A percentile compares a stretch with the other conserved stretches of the same genome.
Conservation (phyloP, 106 monocot genomes). For the Phalaenopsis equestris region DNA sequence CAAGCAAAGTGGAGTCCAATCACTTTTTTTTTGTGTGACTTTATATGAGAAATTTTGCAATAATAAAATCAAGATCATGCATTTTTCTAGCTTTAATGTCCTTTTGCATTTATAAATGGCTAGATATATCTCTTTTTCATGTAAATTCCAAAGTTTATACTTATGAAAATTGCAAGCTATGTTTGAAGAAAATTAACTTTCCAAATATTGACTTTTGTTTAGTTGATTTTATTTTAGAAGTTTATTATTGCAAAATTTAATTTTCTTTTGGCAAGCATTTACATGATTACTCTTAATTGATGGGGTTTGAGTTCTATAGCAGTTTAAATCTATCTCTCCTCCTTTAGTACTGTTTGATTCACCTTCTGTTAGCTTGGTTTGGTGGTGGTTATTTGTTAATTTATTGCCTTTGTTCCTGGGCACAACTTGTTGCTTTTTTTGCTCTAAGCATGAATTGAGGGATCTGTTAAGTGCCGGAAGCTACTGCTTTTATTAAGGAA, state of each 20-base stretch:
- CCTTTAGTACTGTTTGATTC: no score
- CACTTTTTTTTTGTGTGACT: no score
- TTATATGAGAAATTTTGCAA: neutral
- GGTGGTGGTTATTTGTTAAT: no score
- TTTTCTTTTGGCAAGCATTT: neutral
- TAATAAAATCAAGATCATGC: neutral
- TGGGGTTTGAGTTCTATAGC: no score
- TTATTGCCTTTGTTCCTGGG: no score
- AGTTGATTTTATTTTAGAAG: neutral
- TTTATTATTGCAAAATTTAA: neutral
- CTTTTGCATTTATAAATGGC: neutral
- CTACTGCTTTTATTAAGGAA: no score
- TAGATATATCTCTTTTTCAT: neutral
- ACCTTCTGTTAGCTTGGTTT: no score
- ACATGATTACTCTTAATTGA: neutral
- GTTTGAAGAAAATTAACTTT: neutral
- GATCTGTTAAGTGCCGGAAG: no score
- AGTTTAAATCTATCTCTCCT: no score
- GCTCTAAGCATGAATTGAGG: no score
- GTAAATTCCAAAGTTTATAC: neutral
- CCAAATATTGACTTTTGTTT: neutral
- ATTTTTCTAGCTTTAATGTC: neutral
- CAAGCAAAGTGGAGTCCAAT: neutral
- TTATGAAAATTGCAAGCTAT: neutral
- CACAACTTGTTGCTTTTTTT: no score